A percentile compares a stretch with the other conserved stretches of the same genome.
phyloP scores from a whole-genome alignment of 1,284 basidiomycete genomes.

The Ceratobasidium sp. region DNA sequence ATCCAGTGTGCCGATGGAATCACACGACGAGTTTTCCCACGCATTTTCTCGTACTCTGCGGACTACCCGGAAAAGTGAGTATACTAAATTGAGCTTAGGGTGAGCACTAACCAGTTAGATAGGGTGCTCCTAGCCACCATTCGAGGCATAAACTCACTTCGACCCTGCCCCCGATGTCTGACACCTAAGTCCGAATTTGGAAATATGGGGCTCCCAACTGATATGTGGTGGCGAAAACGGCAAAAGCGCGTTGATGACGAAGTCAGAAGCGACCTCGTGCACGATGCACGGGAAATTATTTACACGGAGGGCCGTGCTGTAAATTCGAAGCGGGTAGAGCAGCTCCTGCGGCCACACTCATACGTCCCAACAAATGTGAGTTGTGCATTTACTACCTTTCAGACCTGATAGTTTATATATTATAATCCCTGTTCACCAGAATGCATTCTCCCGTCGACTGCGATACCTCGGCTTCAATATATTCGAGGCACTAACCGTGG shows the following conservation, averaged over 20 bases:
- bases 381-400: too few species aligned
- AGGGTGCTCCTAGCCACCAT: conserved; percentile 33
- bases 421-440: conserved; percentile 45
- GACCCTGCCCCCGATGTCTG: conserved; percentile 49
- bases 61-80: conserved; percentile 61
- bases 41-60: conserved; percentile 59
- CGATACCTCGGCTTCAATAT: conserved; percentile 42
- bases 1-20: conserved; percentile 57
- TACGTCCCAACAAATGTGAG: conserved; percentile 46
- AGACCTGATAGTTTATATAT: neutral
- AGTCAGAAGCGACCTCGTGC: neutral
- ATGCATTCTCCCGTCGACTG: conserved; percentile 50
- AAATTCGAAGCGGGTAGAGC: conserved; percentile 32
- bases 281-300: conserved; percentile 25
- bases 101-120: too few species aligned
- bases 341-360: conserved; percentile 34
- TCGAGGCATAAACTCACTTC: conserved; percentile 41
- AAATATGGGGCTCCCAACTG: conserved; percentile 45
- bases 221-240: conserved; percentile 44
- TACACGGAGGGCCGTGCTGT: conserved; percentile 28
- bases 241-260: conserved; percentile 23
- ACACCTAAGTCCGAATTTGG: conserved; percentile 15
- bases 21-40: conserved; percentile 54
- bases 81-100: neutral
- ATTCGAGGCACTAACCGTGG: conserved; percentile 49